Evolutionary conservation across 2,329 filamentous ascomycete genomes (phyloP), one percentile per base, ranked within the genome.

Genomic region (Aspergillus quadricinctus): DNA sequence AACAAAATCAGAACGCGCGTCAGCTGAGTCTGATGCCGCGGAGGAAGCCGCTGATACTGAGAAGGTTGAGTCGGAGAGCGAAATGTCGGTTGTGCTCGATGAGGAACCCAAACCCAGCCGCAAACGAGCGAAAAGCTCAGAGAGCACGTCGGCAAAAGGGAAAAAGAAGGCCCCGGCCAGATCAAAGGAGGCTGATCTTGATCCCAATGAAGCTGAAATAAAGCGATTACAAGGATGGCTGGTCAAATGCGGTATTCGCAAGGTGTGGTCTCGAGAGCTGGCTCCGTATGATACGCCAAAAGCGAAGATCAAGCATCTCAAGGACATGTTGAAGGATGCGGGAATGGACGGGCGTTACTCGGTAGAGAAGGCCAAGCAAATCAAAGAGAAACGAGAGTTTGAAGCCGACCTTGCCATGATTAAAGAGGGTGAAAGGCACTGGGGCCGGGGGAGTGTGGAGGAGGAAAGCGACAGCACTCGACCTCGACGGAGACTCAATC

Each of bases 341-440:
- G 94, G 93, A 35, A 97, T 97, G 89, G 86, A 86, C 1, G 93
- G 92, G 0, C 85, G 93, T 17, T 97, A 91, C 74, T 96, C 90
- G 0, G 83, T 89, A 65, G 87, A 91, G 45, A 93, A 89, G 67
- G 93, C 93, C 0, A 85, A 82, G 25, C 86, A 90, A 72, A 97
- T 97, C 70, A 94, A 91, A 70, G 93, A 96, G 75, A 81, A 83
- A 67, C 82, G 93, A 53, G 93, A 99, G 74, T 80, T 99, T 37
- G 81, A 85, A 66, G 90, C 87, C 0, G 93, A 99, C 67, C 78
- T 96, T 6, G 90, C 94, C 67, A 88, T 86, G 11, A 91, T 96
- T 17, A 86, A 90, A 70, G 87, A 94, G 70, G 92, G 91, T 66
- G 87, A 90, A 57, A 83, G 84, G 63, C 80, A 83, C 51, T 97